Base-by-base conservation (phyloP, 1,139 yeast genomes). In the Magnusiomyces paraingens region DNA sequence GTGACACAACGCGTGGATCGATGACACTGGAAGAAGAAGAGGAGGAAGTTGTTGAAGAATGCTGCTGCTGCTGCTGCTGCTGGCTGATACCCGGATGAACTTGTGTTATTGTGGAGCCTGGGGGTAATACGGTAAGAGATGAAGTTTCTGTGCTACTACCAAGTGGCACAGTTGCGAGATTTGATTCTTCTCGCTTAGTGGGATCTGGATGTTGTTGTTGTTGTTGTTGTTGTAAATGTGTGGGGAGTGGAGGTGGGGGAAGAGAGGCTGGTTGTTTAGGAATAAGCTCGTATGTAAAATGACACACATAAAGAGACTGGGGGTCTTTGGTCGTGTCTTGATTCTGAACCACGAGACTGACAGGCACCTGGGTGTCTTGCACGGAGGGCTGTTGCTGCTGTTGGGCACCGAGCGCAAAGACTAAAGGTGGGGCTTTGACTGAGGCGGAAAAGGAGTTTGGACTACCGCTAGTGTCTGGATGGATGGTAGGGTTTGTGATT, bases 401-500 rank as follows among this genome's bases (percentile, higher is more conserved):
- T 10, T 38, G 41, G 18, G 6, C 18, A n/a, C 15, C 41, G 12
- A n/a, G 18, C 15, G 41, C 18, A 38, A 38, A 38, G 6, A n/a
- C 41, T n/a, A 38, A 38, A 29, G 10, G 17, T 11, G 49, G 49
- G 11, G 49, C 49, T 14, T 50, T 12, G 12, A 40, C 39, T 2
- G 46, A 11, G 18, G 41, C 38, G 8, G 59, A 52, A 14, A 46
- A 39, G 18, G 56, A 29, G 8, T 45, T 48, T 36, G 46, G 45
- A 2, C 52, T 46, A 18, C 48, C 32, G 44, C 51, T 43, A 46
- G 29, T 39, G 50, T 22, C 49, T 18, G 39, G 22, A 6, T 51
- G 49, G 38, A 51, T 39, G 22, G 51, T 44, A 15, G 56, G 54
- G 17, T 40, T 44, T 11, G 53, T n/a, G 22, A 43, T 50, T n/a